These are phyloP conservation scores for Kockovaella imperatae DNA, from an alignment of 768 basidiomycete species.

Conservation along the genomic window DNA sequence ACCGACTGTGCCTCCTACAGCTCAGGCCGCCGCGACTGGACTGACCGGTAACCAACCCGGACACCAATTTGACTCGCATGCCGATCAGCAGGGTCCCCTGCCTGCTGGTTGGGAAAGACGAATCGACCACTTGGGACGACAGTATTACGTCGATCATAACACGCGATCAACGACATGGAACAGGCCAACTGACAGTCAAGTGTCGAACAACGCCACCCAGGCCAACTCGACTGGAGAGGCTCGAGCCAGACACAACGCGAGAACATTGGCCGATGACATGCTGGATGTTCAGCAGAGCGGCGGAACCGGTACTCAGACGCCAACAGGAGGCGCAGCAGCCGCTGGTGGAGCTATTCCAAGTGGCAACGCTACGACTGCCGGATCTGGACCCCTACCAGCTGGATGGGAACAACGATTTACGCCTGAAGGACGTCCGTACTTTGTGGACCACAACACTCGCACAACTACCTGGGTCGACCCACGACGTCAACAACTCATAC, in stretches of 20 bases:
- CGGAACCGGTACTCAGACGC: constrained; percentile 2
- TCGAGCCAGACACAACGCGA: constrained; percentile 44
- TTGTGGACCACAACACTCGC: constrained; percentile 97
- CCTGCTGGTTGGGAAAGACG: constrained; percentile 94
- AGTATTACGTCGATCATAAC: constrained; percentile 98
- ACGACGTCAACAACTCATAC: constrained; percentile 88
- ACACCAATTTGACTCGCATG: constrained; percentile 71
- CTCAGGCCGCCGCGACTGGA: constrained; percentile 38
- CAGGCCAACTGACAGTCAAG: constrained; percentile 70
- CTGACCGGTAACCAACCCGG: constrained; percentile 49
- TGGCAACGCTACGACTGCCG: constrained; percentile 55
- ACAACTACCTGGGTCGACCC: constrained; percentile 99
- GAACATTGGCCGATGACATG: constrained; percentile 46
- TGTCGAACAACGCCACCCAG: constrained; percentile 57
- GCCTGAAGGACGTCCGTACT: constrained; percentile 95
- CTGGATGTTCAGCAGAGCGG: constrained; percentile 32
- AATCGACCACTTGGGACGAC: constrained; percentile 88
- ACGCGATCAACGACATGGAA: constrained; percentile 97
- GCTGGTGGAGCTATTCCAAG: constrained; percentile 12
- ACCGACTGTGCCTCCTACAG: constrained; percentile 36
- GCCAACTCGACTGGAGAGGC: constrained; percentile 42
- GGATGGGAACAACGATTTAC: constrained; percentile 99
- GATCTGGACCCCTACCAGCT: constrained; percentile 78
- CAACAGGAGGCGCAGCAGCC: background rate
- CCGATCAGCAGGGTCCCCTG: constrained; percentile 86